Conservation (phyloP, 177 flowering plant species). For the Vitis hybrid region DNA sequence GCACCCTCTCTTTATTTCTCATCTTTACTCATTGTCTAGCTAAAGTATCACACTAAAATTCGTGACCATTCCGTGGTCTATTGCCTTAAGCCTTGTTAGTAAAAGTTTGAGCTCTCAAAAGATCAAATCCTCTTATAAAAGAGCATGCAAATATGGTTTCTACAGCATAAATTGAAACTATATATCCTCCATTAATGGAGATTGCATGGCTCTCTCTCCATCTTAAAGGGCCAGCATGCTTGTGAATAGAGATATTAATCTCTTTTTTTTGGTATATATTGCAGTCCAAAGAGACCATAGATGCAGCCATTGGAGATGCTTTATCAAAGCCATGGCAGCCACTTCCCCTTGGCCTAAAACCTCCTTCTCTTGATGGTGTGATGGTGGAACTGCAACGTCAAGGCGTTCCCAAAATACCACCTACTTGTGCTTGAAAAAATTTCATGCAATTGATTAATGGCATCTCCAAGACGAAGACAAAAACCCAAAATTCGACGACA, state of each 20-base stretch:
- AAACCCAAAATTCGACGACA: conserved; percentile 43
- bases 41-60: no score
- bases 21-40: background rate
- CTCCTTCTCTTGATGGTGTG: conserved; percentile 77
- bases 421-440: conserved; percentile 22
- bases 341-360: conserved; percentile 88
- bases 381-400: conserved; percentile 72
- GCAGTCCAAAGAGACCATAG: conserved; percentile 86
- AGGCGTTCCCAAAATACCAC: conserved; percentile 76
- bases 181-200: no score
- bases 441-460: background rate
- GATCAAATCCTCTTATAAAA: no score
- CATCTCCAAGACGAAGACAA: background rate
- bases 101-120: no score
- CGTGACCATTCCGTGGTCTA: no score
- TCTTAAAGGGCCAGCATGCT: no score
- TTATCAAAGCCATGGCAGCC: conserved; percentile 87
- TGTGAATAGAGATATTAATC: no score
- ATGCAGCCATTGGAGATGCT: conserved; percentile 82
- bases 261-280: background rate
- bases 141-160: no score
- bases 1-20: background rate
- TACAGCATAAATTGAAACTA: no score
- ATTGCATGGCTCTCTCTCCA: no score
- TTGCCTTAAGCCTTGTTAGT: no score